Percentiles rank a stretch among this genome's conserved stretches.
Evolutionary conservation across 2,329 filamentous ascomycete species (phyloP).

Genomic region (Cadophora gregata): DNA sequence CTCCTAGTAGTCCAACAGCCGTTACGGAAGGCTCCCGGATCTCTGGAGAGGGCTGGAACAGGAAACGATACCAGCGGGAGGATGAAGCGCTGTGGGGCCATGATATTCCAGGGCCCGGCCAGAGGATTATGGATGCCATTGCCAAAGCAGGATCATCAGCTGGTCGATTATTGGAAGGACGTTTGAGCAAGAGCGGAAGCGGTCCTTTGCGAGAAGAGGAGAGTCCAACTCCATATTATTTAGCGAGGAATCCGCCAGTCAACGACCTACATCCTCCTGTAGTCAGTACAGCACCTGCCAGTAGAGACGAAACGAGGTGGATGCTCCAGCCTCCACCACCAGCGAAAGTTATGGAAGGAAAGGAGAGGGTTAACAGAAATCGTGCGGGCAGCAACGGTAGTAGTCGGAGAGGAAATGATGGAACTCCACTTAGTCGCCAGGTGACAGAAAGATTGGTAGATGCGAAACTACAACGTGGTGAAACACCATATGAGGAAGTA

Average conservation of each 20-base stretch:
- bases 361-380: conserved; percentile 71
- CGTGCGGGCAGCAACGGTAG: conserved; percentile 46
- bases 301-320: conserved; percentile 78
- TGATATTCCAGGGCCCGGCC: conserved; percentile 55
- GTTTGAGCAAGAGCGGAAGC: conserved; percentile 45
- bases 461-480: conserved; percentile 41
- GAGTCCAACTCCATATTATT: conserved; percentile 44
- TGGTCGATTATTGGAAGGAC: conserved; percentile 59
- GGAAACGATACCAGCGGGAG: conserved; percentile 80
- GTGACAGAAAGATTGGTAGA: conserved; percentile 42
- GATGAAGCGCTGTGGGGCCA: conserved; percentile 87
- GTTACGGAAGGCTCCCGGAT: conserved; percentile 52
- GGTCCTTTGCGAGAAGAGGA: conserved; percentile 45
- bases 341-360: conserved; percentile 89
- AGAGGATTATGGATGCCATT: conserved; percentile 54
- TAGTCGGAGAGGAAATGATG: conserved; percentile 50
- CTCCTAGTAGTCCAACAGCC: conserved; percentile 52
- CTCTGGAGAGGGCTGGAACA: conserved; percentile 71
- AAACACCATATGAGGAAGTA: conserved; percentile 37
- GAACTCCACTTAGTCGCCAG: conserved; percentile 38
- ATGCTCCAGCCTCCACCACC: conserved; percentile 93
- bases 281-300: conserved; percentile 74
- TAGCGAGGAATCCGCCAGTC: conserved; percentile 67
- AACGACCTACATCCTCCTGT: conserved; percentile 88
- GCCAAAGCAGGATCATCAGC: conserved; percentile 58